Conservation (phyloP, 108 stramenopile species). For the Pelagomonas calceolata region DNA sequence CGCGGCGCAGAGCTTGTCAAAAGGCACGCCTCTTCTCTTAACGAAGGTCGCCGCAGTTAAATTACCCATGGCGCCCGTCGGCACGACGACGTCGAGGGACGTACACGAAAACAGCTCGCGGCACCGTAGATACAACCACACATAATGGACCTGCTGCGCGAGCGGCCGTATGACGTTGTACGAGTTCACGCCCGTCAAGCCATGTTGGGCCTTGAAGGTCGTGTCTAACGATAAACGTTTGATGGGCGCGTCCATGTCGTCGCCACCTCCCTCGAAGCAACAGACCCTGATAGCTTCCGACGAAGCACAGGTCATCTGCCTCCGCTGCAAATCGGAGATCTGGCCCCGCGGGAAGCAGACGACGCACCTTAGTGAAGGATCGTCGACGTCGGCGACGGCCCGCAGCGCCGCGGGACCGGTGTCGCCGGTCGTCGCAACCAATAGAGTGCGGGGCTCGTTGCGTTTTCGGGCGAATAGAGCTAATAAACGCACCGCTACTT, state of each 20-base stretch:
- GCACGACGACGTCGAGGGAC: constrained; percentile 53
- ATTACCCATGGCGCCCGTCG: constrained; percentile 86
- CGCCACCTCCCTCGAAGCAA: constrained; percentile 70
- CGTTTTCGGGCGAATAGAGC: constrained; percentile 34
- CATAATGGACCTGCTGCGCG: constrained; percentile 69
- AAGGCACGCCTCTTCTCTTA: constrained; percentile 60
- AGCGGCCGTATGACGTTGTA: constrained; percentile 75
- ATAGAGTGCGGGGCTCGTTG: constrained; percentile 40
- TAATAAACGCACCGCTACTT: constrained; percentile 4
- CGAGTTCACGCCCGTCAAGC: constrained; percentile 56
- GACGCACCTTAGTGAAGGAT: constrained; percentile 49
- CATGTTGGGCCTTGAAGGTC: not conserved
- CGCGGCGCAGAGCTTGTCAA: constrained; percentile 49
- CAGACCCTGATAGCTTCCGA: constrained; percentile 45
- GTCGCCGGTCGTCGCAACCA: constrained; percentile 64
- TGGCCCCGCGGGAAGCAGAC: constrained; percentile 73
- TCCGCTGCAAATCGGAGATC: constrained; percentile 67
- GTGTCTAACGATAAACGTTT: constrained; percentile 31
- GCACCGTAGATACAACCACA: constrained; percentile 70
- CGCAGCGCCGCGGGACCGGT: constrained; percentile 82
- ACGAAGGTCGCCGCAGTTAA: constrained; percentile 60
- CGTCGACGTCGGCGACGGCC: constrained; percentile 51
- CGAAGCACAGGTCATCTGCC: constrained; percentile 60
- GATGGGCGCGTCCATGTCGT: constrained; percentile 82
- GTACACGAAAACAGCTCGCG: not conserved